Conservation (phyloP, 352 stramenopile species). For the Globisporangium viniferum region DNA sequence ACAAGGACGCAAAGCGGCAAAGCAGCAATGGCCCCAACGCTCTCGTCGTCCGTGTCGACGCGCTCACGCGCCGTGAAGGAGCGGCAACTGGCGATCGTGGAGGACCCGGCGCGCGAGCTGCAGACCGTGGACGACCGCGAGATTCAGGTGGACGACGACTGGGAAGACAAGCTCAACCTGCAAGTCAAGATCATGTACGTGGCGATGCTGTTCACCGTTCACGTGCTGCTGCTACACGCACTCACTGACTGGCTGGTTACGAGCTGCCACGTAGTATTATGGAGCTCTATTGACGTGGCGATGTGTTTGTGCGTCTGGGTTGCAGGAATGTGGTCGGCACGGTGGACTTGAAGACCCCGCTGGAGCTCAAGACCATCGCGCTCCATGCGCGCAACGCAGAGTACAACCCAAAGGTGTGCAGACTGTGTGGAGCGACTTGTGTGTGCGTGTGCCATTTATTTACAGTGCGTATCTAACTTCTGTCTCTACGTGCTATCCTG, state of each 20-base stretch:
- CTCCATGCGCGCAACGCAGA: slow-evolving; percentile 97
- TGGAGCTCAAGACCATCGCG: slow-evolving; percentile 98
- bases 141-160: slow-evolving; percentile 76
- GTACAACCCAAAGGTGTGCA: slow-evolving; percentile 97
- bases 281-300: not conserved
- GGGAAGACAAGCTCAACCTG: slow-evolving; percentile 74
- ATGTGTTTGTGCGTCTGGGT: not conserved
- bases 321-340: slow-evolving; percentile 93
- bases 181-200: slow-evolving; percentile 80
- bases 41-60: slow-evolving; percentile 14
- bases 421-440: slow-evolving; percentile 1
- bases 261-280: not conserved
- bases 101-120: slow-evolving; percentile 36
- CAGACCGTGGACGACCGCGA: slow-evolving; percentile 45
- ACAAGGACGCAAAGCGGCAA: not conserved
- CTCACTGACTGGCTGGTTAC: not conserved
- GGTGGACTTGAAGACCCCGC: slow-evolving; percentile 92
- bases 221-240: not conserved
- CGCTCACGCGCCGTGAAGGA: slow-evolving; percentile 60
- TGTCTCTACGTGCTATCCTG: not conserved
- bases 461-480: not conserved
- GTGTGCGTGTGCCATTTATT: not conserved
- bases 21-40: slow-evolving; percentile 16
- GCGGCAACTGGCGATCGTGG: slow-evolving; percentile 64
- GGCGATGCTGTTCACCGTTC: no score